Conservation (phyloP, 1,284 basidiomycete species). For the Ceratobasidium sp. region DNA sequence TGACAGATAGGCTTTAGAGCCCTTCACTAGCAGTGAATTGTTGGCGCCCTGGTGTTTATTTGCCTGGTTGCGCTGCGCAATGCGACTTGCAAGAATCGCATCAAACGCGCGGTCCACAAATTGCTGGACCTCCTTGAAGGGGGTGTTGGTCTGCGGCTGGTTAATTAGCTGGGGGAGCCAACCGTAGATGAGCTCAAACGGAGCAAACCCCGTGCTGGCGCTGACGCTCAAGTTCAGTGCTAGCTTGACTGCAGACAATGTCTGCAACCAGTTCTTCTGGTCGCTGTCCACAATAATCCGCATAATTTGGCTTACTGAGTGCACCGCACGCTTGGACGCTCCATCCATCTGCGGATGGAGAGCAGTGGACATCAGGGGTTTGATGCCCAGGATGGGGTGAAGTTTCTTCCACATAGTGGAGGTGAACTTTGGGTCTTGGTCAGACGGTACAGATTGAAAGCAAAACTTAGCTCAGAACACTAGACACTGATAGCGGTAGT, state of each 20-base stretch:
- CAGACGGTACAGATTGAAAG: too few species aligned
- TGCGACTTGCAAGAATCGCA: conserved; percentile 53
- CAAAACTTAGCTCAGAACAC: too few species aligned
- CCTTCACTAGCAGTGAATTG: conserved; percentile 48
- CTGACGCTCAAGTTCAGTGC: conserved; percentile 56
- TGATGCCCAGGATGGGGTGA: conserved; percentile 57
- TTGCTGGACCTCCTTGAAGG: conserved; percentile 17
- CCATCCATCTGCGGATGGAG: conserved; percentile 66
- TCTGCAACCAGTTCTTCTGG: conserved; percentile 61
- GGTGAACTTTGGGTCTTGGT: conserved; percentile 61
- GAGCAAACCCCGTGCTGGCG: conserved; percentile 56
- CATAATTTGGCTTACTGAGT: conserved; percentile 59
- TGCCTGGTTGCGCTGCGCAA: conserved; percentile 52
- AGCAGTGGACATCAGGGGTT: conserved; percentile 61
- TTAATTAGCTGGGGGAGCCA: conserved; percentile 51
- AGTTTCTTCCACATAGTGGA: conserved; percentile 60
- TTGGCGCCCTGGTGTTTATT: conserved; percentile 51
- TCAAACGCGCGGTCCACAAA: conserved; percentile 39
- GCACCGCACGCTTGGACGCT: conserved; percentile 58
- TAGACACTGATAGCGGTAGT: too few species aligned
- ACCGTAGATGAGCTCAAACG: conserved; percentile 58
- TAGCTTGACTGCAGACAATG: conserved; percentile 61
- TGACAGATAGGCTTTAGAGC: conserved; percentile 57
- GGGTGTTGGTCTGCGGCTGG: neutral
- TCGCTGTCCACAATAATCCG: conserved; percentile 56